These are phyloP conservation scores for Amphicarpaea edgeworthii DNA, from an alignment of 306 rosid genomes.

Conservation along the genomic window DNA sequence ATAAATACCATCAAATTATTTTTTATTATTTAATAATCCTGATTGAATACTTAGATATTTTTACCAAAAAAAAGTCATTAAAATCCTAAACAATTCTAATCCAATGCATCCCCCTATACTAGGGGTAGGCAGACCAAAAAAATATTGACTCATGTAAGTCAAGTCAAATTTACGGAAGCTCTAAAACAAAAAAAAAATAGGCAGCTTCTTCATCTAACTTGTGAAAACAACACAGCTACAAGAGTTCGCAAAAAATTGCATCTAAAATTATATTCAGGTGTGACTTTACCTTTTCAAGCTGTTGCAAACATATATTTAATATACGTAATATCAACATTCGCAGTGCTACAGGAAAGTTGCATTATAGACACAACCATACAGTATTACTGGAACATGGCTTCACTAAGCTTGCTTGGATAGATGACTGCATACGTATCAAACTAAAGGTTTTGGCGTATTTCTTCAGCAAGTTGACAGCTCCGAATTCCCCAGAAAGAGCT, in stretches of 20 bases:
- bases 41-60: too few relatives aligned
- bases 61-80: too few relatives aligned
- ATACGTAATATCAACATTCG: not conserved
- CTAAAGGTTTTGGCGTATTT: conserved; percentile 37
- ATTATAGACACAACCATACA: conserved; percentile 21
- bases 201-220: not conserved
- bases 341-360: not conserved
- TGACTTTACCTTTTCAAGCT: conserved; percentile 8
- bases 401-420: conserved; percentile 18
- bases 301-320: conserved; percentile 13
- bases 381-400: conserved; percentile 21
- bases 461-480: conserved; percentile 77
- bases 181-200: too few relatives aligned
- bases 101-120: too few relatives aligned
- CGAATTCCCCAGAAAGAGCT: conserved; percentile 87
- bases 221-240: not conserved
- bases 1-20: too few relatives aligned
- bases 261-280: not conserved
- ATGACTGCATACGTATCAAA: conserved; percentile 12
- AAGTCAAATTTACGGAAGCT: too few relatives aligned
- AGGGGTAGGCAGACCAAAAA: too few relatives aligned
- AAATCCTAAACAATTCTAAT: too few relatives aligned
- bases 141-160: too few relatives aligned
- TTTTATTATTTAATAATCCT: too few relatives aligned
- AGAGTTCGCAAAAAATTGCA: not conserved